Conservation (phyloP, 331 rosid species). For the Quercus tomentella region DNA sequence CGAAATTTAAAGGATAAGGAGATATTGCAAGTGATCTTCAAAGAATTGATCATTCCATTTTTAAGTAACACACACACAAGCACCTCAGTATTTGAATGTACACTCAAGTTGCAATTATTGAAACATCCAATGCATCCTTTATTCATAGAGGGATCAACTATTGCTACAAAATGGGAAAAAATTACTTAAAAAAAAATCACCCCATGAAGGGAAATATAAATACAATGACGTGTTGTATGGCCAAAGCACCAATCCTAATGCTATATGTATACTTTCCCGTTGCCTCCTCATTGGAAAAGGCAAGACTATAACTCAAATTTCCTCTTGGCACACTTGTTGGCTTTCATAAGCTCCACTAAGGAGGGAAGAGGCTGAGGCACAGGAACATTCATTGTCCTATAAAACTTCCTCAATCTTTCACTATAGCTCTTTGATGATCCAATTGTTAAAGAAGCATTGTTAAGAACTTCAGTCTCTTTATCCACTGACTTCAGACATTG, state of each 20-base stretch:
- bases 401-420: constrained; percentile 44
- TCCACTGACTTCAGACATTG: constrained; percentile 20
- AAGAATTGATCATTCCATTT: too few species aligned
- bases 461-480: constrained; percentile 25
- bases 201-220: neutral
- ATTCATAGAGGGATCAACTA: neutral
- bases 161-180: neutral
- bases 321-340: constrained; percentile 58
- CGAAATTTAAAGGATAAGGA: too few species aligned
- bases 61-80: too few species aligned
- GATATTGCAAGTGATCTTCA: too few species aligned
- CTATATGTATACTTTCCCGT: neutral
- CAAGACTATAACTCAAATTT: constrained; percentile 12
- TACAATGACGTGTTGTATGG: neutral
- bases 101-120: too few species aligned
- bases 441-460: constrained; percentile 23
- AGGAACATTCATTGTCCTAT: constrained; percentile 61
- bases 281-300: neutral
- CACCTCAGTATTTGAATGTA: too few species aligned
- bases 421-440: constrained; percentile 52
- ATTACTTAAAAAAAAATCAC: neutral
- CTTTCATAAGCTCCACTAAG: constrained; percentile 47
- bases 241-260: neutral
- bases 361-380: constrained; percentile 81
- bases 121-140: too few species aligned